phyloP scores from a whole-genome alignment of 2,329 filamentous ascomycete genomes.

The Chaetomiaceae sp. region DNA sequence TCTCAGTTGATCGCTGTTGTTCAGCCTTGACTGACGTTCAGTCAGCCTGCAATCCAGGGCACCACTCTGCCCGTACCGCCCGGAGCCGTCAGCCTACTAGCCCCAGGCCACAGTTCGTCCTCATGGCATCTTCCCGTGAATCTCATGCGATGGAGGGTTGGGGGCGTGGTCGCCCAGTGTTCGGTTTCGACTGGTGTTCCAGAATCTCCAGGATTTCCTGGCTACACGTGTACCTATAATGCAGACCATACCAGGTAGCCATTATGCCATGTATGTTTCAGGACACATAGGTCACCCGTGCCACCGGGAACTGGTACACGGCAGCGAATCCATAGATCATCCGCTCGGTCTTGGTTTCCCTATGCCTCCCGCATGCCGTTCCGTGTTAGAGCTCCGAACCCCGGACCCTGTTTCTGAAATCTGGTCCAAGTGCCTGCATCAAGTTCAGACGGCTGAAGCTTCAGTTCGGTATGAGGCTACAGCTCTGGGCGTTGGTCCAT shows the following conservation, averaged over 20 bases:
- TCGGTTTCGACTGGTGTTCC: slow-evolving; percentile 9
- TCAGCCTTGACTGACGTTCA: no score
- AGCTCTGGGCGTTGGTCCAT: not conserved
- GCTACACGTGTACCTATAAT: not conserved
- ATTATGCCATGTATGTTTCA: slow-evolving; percentile 1
- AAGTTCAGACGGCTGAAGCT: slow-evolving; percentile 7
- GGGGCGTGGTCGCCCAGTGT: no score
- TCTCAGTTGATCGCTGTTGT: no score
- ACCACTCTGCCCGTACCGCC: no score
- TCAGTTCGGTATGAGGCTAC: not conserved
- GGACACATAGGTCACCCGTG: not conserved
- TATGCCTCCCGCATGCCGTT: not conserved
- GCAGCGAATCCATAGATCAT: not conserved
- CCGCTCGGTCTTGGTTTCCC: not conserved
- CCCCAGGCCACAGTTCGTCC: no score
- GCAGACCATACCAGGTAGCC: not conserved
- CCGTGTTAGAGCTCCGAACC: not conserved
- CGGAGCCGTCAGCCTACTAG: no score
- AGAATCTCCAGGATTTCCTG: not conserved
- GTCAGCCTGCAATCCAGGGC: no score
- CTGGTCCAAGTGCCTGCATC: not conserved
- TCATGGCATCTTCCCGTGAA: no score
- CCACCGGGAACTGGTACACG: not conserved
- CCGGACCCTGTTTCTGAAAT: not conserved
- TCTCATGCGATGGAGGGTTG: no score